Evolutionary conservation across 306 rosid genomes (phyloP).

Genomic region (Boehmeria nivea): DNA sequence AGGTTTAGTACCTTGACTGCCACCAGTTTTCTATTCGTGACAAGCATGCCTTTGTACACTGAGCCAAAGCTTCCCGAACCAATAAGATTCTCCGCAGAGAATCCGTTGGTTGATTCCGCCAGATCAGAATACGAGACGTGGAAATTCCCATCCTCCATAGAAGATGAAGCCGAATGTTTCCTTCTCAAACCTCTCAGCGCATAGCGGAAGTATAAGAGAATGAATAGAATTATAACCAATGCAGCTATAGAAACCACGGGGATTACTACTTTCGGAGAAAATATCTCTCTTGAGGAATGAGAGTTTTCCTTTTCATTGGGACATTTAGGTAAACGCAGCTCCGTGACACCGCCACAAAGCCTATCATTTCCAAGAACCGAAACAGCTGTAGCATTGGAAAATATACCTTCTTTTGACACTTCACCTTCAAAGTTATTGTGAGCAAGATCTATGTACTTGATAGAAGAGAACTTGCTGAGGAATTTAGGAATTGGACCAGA

Average conservation of each 20-base stretch:
- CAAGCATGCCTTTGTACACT: conserved; percentile 22
- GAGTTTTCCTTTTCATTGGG: background rate
- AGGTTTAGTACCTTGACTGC: conserved; percentile 27
- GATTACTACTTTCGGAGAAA: background rate
- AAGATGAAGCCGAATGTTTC: conserved; percentile 4
- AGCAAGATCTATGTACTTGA: conserved; percentile 13
- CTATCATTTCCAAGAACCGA: background rate
- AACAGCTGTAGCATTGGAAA: conserved; percentile 7
- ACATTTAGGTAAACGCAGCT: conserved; percentile 15
- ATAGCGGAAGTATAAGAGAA: background rate
- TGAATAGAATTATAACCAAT: background rate
- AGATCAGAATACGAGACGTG: conserved; percentile 26
- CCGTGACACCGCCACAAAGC: conserved; percentile 17
- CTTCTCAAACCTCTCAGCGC: background rate
- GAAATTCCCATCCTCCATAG: background rate
- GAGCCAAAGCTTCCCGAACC: conserved; percentile 29
- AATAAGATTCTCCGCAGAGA: conserved; percentile 16
- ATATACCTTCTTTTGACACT: conserved; percentile 15
- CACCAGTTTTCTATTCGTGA: background rate
- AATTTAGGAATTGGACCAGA: conserved; percentile 9
- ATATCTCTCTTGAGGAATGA: background rate
- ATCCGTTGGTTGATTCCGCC: conserved; percentile 27
- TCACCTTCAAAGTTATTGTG: conserved; percentile 27
- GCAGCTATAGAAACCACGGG: background rate
- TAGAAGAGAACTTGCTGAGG: background rate